Evolutionary conservation across 2,329 filamentous ascomycete genomes (phyloP).

Genomic region (Trichoderma harzianum): DNA sequence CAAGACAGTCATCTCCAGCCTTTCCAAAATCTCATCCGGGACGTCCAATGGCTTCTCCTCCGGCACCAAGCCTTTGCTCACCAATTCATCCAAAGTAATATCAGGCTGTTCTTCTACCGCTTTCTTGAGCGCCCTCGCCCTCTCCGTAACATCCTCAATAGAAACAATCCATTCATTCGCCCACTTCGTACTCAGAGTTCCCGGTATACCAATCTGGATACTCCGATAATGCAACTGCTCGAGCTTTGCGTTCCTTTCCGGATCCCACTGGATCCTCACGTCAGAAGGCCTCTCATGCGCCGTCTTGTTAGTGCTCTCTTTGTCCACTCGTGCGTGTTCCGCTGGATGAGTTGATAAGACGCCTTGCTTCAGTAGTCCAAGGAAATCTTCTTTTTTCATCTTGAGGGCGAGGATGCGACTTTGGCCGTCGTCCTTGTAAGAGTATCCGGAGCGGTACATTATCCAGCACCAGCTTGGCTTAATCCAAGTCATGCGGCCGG

Average conservation of each 20-base stretch:
- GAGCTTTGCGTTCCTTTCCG: constrained; percentile 49
- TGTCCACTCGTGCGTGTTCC: background rate
- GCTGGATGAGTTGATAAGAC: constrained; percentile 31
- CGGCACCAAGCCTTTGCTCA: constrained; percentile 40
- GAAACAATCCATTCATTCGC: constrained; percentile 49
- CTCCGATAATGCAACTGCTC: constrained; percentile 48
- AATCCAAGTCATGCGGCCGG: constrained; percentile 62
- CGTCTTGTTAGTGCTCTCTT: constrained; percentile 9
- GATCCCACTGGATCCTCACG: constrained; percentile 63
- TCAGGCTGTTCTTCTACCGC: constrained; percentile 40
- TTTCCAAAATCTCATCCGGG: constrained; percentile 33
- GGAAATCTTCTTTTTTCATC: constrained; percentile 50
- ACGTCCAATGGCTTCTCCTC: constrained; percentile 43
- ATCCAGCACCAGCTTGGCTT: constrained; percentile 64
- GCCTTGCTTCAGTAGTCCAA: constrained; percentile 41
- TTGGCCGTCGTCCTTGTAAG: constrained; percentile 53
- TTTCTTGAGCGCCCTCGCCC: constrained; percentile 46
- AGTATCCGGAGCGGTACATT: constrained; percentile 61
- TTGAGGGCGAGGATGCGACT: constrained; percentile 55
- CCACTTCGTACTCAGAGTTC: constrained; percentile 43
- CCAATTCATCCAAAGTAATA: constrained; percentile 35
- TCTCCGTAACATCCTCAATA: constrained; percentile 58
- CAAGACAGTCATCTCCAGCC: constrained; percentile 32
- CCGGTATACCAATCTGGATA: constrained; percentile 60
- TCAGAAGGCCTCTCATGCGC: constrained; percentile 29